Evolutionary conservation across 169 alveolate species (phyloP).

Genomic region (Babesia ovis): DNA sequence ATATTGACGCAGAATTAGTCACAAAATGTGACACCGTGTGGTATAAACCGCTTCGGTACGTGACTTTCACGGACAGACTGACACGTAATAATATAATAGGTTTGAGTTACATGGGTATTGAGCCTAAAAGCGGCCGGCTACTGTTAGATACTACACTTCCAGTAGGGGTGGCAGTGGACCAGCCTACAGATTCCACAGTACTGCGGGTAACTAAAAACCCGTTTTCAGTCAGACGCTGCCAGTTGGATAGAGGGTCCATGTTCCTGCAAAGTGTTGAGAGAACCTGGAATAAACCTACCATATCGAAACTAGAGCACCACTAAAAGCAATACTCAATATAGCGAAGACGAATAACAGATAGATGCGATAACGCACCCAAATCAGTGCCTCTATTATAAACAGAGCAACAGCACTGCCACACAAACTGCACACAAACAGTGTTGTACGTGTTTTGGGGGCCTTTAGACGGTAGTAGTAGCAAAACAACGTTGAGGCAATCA

Average conservation of each 20-base stretch:
- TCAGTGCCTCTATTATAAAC: conserved; percentile 20
- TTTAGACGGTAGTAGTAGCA: conserved; percentile 17
- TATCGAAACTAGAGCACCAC: conserved; percentile 14
- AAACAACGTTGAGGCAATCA: conserved; percentile 19
- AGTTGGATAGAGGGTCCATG: conserved; percentile 12
- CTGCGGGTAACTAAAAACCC: conserved; percentile 11
- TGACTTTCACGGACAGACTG: too few relatives aligned
- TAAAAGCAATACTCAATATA: conserved; percentile 9
- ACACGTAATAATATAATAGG: too few relatives aligned
- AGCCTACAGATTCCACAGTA: conserved; percentile 33
- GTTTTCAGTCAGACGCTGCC: conserved; percentile 6
- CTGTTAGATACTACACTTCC: conserved; percentile 34
- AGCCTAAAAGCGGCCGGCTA: conserved; percentile 17
- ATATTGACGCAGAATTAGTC: not conserved
- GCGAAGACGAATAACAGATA: conserved; percentile 24
- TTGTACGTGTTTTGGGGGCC: conserved; percentile 46
- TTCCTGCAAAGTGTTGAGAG: not conserved
- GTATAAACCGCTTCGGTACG: too few relatives aligned
- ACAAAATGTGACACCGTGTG: too few relatives aligned
- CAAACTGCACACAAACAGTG: conserved; percentile 40
- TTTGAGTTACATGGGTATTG: conserved; percentile 8
- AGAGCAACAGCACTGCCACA: conserved; percentile 25
- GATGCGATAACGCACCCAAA: conserved; percentile 27
- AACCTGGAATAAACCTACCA: conserved; percentile 18
- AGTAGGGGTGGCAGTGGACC: conserved; percentile 57